Conservation (phyloP, 306 rosid genomes). For the Cyclanthera cordifolia region DNA sequence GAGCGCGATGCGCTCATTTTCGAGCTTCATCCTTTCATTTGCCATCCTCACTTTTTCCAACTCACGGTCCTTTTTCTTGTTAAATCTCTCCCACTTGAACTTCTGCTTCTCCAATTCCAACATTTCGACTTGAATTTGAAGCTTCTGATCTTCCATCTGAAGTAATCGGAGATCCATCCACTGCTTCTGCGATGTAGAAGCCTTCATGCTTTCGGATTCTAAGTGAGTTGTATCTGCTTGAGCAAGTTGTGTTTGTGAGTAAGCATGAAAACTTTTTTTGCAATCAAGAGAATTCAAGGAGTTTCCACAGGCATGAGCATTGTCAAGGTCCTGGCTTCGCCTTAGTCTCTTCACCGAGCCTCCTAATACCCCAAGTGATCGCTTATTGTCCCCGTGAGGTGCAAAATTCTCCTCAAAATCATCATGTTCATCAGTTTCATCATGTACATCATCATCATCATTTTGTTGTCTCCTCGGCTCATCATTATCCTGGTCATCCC, state of each 20-base stretch:
- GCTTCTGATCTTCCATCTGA: conserved; percentile 74
- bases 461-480: conserved; percentile 47
- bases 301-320: conserved; percentile 27
- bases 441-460: conserved; percentile 63
- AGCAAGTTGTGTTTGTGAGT: conserved; percentile 21
- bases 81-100: conserved; percentile 69
- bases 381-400: conserved; percentile 40
- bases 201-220: conserved; percentile 39
- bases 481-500: conserved; percentile 56
- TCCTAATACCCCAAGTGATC: conserved; percentile 20
- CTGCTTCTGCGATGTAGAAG: conserved; percentile 53
- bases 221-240: conserved; percentile 39
- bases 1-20: conserved; percentile 55
- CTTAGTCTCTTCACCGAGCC: conserved; percentile 44
- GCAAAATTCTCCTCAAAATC: conserved; percentile 54
- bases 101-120: conserved; percentile 69
- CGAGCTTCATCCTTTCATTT: conserved; percentile 78
- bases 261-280: conserved; percentile 33
- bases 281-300: conserved; percentile 37
- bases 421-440: conserved; percentile 56
- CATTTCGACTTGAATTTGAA: conserved; percentile 63
- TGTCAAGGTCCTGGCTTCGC: conserved; percentile 38
- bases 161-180: conserved; percentile 56
- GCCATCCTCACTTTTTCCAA: conserved; percentile 70
- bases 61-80: conserved; percentile 67